phyloP scores from a whole-genome alignment of 108 stramenopile species.

The Hondaea fermentalgiana region DNA sequence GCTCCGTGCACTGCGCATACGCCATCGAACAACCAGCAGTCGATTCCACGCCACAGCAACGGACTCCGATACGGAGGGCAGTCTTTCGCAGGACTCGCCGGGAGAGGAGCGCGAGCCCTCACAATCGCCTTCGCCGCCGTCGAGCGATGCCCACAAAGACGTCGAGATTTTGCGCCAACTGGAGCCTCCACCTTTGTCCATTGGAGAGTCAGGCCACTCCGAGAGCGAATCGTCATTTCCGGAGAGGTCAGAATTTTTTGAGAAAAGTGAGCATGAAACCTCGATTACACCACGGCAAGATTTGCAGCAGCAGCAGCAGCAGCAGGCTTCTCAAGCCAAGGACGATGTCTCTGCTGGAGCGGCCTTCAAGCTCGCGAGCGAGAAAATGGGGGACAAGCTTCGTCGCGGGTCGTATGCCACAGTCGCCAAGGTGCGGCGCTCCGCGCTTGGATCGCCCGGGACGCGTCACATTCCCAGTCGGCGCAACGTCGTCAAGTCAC shows the following conservation, averaged over 20 bases:
- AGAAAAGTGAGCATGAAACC: too few species aligned
- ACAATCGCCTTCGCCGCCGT: too few species aligned
- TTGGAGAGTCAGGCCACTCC: too few species aligned
- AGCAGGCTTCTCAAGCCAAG: background rate
- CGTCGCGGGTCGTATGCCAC: background rate
- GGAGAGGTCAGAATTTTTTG: too few species aligned
- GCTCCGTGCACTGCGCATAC: background rate
- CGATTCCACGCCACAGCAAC: background rate
- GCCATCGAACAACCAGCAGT: background rate
- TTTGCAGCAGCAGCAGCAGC: too few species aligned
- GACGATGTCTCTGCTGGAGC: background rate
- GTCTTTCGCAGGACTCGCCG: background rate
- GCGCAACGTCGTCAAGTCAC: background rate
- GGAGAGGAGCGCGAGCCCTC: background rate
- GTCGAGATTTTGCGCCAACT: too few species aligned
- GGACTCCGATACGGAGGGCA: background rate
- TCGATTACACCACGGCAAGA: too few species aligned
- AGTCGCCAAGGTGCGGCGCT: background rate
- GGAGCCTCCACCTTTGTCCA: too few species aligned
- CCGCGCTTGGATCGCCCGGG: background rate
- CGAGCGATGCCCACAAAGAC: too few species aligned
- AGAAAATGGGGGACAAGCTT: background rate
- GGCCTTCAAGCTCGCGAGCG: background rate
- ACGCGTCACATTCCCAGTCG: background rate
- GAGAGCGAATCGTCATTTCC: too few species aligned